These are phyloP conservation scores for Thelonectria rubi DNA, from an alignment of 2,329 filamentous ascomycete species.

Conservation along the genomic window DNA sequence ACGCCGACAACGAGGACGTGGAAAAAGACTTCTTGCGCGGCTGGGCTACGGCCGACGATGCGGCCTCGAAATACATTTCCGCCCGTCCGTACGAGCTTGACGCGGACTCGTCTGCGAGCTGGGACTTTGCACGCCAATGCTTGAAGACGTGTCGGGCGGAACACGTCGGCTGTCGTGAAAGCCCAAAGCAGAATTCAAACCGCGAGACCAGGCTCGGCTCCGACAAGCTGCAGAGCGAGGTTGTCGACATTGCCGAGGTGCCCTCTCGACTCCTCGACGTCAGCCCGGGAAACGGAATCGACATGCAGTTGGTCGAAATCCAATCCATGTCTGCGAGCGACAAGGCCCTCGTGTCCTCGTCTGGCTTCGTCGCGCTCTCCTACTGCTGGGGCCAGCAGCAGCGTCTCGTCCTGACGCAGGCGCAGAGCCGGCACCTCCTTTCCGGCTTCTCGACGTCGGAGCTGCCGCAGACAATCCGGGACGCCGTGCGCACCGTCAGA, in stretches of 20 bases:
- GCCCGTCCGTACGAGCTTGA: slow-evolving; percentile 12
- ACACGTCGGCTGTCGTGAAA: background rate
- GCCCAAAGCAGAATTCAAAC: too few species aligned
- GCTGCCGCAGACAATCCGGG: background rate
- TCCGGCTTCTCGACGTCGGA: background rate
- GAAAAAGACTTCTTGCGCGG: background rate
- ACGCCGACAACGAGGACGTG: too few species aligned
- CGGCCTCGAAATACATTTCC: slow-evolving; percentile 1
- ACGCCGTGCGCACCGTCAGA: background rate
- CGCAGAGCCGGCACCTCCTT: background rate
- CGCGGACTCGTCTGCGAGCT: background rate
- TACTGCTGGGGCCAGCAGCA: slow-evolving; percentile 14
- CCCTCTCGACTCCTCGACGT: slow-evolving; percentile 10
- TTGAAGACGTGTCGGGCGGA: background rate
- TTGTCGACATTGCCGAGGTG: background rate
- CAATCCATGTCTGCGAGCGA: background rate
- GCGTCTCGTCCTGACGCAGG: background rate
- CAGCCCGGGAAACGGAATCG: background rate
- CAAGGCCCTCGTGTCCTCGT: background rate
- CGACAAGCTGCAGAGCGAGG: background rate
- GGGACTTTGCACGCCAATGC: background rate
- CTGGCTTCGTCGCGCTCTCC: slow-evolving; percentile 4
- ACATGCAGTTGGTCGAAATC: background rate
- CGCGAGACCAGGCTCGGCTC: too few species aligned
- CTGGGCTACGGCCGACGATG: background rate